A percentile compares a stretch with the other conserved stretches of the same genome.
These are phyloP conservation scores for Chalciporus piperatus DNA, from an alignment of 768 basidiomycete genomes.

Conservation along the genomic window DNA sequence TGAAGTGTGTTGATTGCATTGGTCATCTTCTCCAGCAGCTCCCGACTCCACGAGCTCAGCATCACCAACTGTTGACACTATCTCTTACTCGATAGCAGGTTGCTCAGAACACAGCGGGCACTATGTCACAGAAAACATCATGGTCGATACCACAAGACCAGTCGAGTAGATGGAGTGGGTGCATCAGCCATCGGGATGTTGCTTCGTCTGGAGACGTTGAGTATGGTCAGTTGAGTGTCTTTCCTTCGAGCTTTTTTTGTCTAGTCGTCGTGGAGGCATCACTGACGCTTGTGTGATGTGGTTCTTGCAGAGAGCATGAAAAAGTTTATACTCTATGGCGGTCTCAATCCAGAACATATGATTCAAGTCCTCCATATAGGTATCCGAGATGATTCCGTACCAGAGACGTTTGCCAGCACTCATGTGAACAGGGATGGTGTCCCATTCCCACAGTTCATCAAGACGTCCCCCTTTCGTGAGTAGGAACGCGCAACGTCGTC, in stretches of 20 bases:
- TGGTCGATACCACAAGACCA: conserved; percentile 64
- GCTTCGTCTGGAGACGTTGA: conserved; percentile 55
- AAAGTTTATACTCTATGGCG: conserved; percentile 72
- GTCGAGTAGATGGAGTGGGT: conserved; percentile 77
- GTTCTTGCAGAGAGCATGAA: conserved; percentile 63
- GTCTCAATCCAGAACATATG: conserved; percentile 62
- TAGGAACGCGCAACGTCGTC: background rate
- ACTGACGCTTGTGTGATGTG: too few species aligned
- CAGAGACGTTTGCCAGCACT: conserved; percentile 62
- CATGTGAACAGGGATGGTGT: conserved; percentile 57
- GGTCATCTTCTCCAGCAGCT: too few species aligned
- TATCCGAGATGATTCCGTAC: conserved; percentile 61
- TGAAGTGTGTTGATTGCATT: too few species aligned
- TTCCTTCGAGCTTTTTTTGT: background rate
- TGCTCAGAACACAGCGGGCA: conserved; percentile 71
- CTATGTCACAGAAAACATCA: conserved; percentile 68
- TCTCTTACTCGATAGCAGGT: conserved; percentile 52
- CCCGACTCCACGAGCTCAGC: too few species aligned
- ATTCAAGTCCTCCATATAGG: conserved; percentile 59
- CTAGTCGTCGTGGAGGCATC: background rate
- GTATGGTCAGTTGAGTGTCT: conserved; percentile 61
- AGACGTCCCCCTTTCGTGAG: conserved; percentile 72
- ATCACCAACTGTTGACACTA: conserved; percentile 14
- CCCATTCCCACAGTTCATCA: conserved; percentile 62
- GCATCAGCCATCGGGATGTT: conserved; percentile 60